These are phyloP conservation scores for Cutaneotrichosporon cutaneum DNA, from an alignment of 1,284 basidiomycete species.

Conservation along the genomic window DNA sequence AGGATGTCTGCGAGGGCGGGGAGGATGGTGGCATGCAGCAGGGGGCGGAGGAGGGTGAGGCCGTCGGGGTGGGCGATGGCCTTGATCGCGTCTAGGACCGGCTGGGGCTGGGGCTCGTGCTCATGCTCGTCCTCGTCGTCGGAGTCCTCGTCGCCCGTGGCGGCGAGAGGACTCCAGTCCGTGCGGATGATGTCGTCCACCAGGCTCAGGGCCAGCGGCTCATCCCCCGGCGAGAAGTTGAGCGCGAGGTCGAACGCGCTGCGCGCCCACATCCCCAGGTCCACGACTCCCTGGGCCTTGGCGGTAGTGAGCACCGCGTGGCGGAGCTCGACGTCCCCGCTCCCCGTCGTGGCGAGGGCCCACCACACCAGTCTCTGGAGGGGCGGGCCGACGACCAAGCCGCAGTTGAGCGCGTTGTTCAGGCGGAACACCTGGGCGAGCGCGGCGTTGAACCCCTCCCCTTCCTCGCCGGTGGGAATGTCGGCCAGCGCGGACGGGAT, in stretches of 20 bases:
- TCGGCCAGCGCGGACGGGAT: slow-evolving; percentile 6
- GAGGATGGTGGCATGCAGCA: slow-evolving; percentile 51
- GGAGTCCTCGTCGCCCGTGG: neutral
- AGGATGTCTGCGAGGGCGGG: slow-evolving; percentile 45
- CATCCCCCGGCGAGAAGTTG: slow-evolving; percentile 45
- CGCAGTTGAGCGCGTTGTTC: slow-evolving; percentile 5
- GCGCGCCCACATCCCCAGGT: slow-evolving; percentile 20
- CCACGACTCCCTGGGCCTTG: slow-evolving; percentile 17
- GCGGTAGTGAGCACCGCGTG: slow-evolving; percentile 62
- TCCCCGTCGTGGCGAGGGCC: slow-evolving; percentile 15
- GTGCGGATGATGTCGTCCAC: slow-evolving; percentile 45
- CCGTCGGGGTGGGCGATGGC: slow-evolving; percentile 40
- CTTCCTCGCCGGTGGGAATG: neutral
- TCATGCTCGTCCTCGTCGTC: slow-evolving; percentile 3
- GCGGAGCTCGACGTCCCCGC: slow-evolving; percentile 47
- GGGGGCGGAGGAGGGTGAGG: slow-evolving; percentile 50
- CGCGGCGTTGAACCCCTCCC: slow-evolving; percentile 13
- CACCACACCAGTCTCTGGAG: slow-evolving; percentile 20
- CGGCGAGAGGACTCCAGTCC: slow-evolving; percentile 25
- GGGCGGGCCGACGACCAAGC: slow-evolving; percentile 12
- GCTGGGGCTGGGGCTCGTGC: neutral
- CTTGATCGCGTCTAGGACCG: slow-evolving; percentile 4
- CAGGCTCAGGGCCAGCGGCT: slow-evolving; percentile 48
- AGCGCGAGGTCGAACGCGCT: slow-evolving; percentile 28
- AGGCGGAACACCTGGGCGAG: slow-evolving; percentile 21